phyloP scores from a whole-genome alignment of 225 moss, liverwort and hornwort genomes.

The Anthoceros angustus region DNA sequence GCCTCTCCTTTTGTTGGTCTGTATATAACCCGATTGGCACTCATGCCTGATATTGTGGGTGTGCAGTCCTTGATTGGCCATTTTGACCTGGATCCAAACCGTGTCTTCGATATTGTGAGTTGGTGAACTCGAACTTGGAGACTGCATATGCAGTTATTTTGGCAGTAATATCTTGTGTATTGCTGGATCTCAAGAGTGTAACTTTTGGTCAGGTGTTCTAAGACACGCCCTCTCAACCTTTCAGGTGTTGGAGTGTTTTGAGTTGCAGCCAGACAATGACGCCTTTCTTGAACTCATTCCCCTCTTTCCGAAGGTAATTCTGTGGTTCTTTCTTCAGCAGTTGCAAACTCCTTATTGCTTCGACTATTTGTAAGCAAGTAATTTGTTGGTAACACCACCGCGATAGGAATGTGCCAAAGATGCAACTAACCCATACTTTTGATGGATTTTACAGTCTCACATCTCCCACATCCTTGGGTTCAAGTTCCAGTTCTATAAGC shows the following conservation, averaged over 20 bases:
- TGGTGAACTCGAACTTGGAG: background rate
- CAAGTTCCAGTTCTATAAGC: constrained; percentile 97
- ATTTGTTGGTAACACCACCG: no score
- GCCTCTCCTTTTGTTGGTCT: background rate
- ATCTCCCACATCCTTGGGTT: constrained; percentile 98
- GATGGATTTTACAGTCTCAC: constrained; percentile 48
- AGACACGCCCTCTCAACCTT: background rate
- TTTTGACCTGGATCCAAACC: constrained; percentile 95
- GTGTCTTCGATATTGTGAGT: constrained; percentile 99
- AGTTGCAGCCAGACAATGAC: constrained; percentile 74
- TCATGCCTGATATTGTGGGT: constrained; percentile 6
- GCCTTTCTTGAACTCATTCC: constrained; percentile 94
- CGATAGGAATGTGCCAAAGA: no score
- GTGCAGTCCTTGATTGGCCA: constrained; percentile 96
- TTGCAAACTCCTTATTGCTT: background rate
- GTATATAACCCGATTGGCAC: background rate
- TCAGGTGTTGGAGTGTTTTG: constrained; percentile 95
- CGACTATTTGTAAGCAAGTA: no score
- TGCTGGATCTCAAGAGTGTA: background rate
- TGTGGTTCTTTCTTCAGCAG: background rate
- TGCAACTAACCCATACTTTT: background rate
- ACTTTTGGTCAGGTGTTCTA: background rate
- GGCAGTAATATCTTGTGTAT: background rate
- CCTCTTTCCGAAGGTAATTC: constrained; percentile 78
- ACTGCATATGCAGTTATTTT: background rate